Evolutionary conservation across 2,329 filamentous ascomycete species (phyloP), one percentile per base, ranked within the genome.

Genomic region (Talaromyces pinophilus): DNA sequence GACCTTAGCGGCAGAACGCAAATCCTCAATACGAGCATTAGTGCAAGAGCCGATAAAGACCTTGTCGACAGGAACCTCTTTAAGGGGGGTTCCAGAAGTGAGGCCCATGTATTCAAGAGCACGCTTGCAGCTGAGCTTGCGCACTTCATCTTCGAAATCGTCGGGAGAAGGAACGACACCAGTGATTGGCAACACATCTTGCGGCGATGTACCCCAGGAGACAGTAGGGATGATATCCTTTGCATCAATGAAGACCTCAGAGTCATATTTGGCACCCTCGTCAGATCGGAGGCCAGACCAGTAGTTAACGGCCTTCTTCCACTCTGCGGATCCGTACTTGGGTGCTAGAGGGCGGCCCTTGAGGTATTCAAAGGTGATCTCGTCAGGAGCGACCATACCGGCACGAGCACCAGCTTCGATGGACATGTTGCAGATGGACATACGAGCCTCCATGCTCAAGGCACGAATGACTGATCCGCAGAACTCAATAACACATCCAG

Each of bases 351-450:
- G 95, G 69, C 90, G 88, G 72, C 90, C 92, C 84, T 95, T 95
- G 74, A 99, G 90, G 77, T 98, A 99, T 71, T 96, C 92, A 73
- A 97, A 97, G 33, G 95, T 98, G 67, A 84, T 91, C 76, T 97
- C 90, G 75, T 99, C 95, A 5, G 95, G 95, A 10, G 95, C 95
- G 67, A 99, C 90, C 93, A 99, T 96, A 71, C 95, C 95, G 68
- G 94, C 94, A 81, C 95, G 87, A 59, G 95, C 95, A 80, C 95
- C 95, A 72, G 86, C 95, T 84, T 99, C 95, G 72, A 98, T 97
- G 15, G 93, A 93, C 95, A 98, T 98, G 84, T 99, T 99, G 84
- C 95, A 98, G 78, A 99, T 96, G 69, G 93, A 97, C 95, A 99
- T 98, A 72, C 95, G 89, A 52, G 94, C 95, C 81, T 98, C 95